Evolutionary conservation across 805 yeast species (phyloP), one percentile per base, ranked within the genome.

Genomic region (Komagataella kurtzmanii): DNA sequence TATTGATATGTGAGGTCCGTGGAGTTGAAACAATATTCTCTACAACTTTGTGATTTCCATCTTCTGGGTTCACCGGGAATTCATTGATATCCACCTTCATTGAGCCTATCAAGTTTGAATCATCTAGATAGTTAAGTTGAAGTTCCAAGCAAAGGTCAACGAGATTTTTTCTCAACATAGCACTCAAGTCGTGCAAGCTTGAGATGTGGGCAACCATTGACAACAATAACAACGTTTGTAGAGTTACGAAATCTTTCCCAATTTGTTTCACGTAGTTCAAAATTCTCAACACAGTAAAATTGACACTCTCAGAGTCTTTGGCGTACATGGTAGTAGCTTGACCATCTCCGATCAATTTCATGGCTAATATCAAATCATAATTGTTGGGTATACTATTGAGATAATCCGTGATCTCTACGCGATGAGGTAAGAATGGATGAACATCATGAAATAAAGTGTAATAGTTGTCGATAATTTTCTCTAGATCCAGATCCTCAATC

Each of bases 331-430:
- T 53, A 5, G 67, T 53, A 1, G 69, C 58, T 54, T 74, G 76
- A 2, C 80, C 81, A 52, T 74, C 80, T 1, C 74, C 76, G 17
- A 76, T 62, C 2, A 76, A 54, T 54, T 75, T 73, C 79, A 76
- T 74, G 1, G 74, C 69, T 1, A 68, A 61, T 5, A 76, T 46
- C n/a, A 75, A 53, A 53, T 76, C 80, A 44, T 62, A 62, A 23
- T 69, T 70, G 45, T 66, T 54, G 0, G 71, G 70, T 1, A 68
- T 58, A 12, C 63, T 50, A 6, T 57, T 53, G 7, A 76, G 55
- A 54, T 65, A 76, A 1, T 58, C 54, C 10, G 59, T 47, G 6
- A 75, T 64, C 24, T 73, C 67, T 7, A 57, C 56, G 43, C 61
- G 51, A 3, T 70, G 68, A 0, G 81, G 80, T 52, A 76, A 59